These are phyloP conservation scores for Skeletonema tropicum DNA, from an alignment of 108 stramenopile genomes.

Conservation along the genomic window DNA sequence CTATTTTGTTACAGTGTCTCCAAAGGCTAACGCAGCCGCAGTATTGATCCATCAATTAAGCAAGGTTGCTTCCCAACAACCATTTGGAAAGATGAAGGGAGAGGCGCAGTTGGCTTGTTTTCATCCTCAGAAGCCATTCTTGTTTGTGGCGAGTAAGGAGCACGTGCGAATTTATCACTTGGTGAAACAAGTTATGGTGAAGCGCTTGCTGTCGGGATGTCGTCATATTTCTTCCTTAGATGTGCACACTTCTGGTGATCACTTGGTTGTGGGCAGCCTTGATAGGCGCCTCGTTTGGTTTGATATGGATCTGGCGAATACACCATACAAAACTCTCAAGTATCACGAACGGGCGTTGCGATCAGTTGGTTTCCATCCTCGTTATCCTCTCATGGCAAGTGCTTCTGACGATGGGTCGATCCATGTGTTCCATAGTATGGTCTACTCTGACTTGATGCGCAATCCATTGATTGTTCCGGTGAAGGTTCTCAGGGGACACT, in stretches of 20 bases:
- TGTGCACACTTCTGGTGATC: constrained; percentile 96
- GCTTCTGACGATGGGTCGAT: constrained; percentile 96
- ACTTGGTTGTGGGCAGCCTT: constrained; percentile 92
- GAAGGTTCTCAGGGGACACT: constrained; percentile 94
- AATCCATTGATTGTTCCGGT: constrained; percentile 98
- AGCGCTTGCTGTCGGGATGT: constrained; percentile 89
- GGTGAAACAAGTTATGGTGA: constrained; percentile 93
- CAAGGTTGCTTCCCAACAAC: constrained; percentile 93
- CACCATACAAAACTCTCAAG: constrained; percentile 96
- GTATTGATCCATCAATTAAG: constrained; percentile 96
- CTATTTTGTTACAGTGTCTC: constrained; percentile 94
- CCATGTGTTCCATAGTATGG: constrained; percentile 98
- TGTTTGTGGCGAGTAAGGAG: constrained; percentile 96
- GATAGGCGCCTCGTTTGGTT: constrained; percentile 98
- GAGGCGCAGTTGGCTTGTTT: constrained; percentile 92
- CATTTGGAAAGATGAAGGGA: constrained; percentile 90
- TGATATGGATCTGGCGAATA: constrained; percentile 92
- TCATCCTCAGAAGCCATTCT: constrained; percentile 96
- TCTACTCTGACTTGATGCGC: constrained; percentile 94
- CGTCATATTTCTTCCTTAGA: constrained; percentile 97
- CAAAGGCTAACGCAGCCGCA: constrained; percentile 77
- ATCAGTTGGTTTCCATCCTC: constrained; percentile 73
- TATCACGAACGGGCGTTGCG: constrained; percentile 95
- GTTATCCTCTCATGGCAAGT: constrained; percentile 97
- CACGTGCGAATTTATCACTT: constrained; percentile 96